Evolutionary conservation across 345 rosid genomes (phyloP), one percentile per base, ranked within the genome.

Genomic region (Streptanthus diversifolius): DNA sequence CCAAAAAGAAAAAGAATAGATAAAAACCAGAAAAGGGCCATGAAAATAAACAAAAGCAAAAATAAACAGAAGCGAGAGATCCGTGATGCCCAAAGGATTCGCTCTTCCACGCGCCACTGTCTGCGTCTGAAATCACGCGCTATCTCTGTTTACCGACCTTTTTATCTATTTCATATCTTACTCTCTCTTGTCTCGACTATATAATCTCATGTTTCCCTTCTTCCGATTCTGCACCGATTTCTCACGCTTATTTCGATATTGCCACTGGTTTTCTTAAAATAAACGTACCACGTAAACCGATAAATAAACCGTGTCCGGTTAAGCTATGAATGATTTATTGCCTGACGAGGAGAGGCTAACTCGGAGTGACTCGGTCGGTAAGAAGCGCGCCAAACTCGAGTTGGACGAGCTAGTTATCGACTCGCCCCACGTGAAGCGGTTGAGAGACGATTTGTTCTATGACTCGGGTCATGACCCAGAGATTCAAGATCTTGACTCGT

Each of bases 371-470:
- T 61, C 70, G 14, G 41, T 22, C n/a, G 63, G 35, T 66, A 76
- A 74, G 70, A 90, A 85, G 58, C 85, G 95, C 66, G 75, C 17
- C 59, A 81, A 92, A 51, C 75, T 53, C 63, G 86, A 75, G 48
- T 62, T 74, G 5, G 82, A 57, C 32, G 68, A 70, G 45, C 67
- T 74, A n/a, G 79, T 21, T 3, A 64, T 74, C 2, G 65, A 21
- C 76, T 79, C 88, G 57, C 87, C 83, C 0, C 85, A 78, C 27
- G 91, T 70, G 49, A 90, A 86, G 77, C 79, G 80, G 52, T 72
- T 86, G 37, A 85, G 80, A 47, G 90, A 87, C 11, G 91, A 88
- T 66, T 79, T 90, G 33, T 77, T 88, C 14, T 92, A 93, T 10
- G 97, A 87, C n/a, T 29, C 85, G 3, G 85, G 78, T 15, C 62